Conservation (phyloP, 2,329 filamentous ascomycete species). For the Verticillium klebahnii region DNA sequence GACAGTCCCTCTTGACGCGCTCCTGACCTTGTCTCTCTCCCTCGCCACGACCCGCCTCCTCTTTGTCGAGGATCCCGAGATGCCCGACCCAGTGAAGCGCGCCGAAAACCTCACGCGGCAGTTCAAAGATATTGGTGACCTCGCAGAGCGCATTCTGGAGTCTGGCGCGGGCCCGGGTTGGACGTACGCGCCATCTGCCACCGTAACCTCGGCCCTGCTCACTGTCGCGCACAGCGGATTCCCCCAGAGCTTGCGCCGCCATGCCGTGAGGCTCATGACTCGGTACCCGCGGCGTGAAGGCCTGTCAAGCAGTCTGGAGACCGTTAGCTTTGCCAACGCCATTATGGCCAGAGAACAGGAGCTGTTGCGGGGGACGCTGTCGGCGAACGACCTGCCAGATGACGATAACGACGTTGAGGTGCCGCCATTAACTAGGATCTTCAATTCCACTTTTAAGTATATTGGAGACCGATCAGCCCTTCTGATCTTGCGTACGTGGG, state of each 20-base stretch:
- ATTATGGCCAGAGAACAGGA: background rate
- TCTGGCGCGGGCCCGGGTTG: background rate
- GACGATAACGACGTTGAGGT: background rate
- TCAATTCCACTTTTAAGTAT: background rate
- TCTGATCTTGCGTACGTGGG: background rate
- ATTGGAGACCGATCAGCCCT: background rate
- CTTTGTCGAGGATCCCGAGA: background rate
- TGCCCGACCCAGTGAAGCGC: background rate
- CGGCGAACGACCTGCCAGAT: too few species aligned
- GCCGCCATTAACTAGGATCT: background rate
- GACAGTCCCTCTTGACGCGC: background rate
- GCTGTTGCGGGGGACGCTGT: background rate
- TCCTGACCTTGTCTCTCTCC: background rate
- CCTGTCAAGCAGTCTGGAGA: background rate
- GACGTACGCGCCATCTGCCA: background rate
- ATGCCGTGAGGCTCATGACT: conserved; percentile 6
- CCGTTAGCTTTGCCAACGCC: background rate
- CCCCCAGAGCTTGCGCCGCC: conserved; percentile 3
- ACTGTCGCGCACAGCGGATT: conserved; percentile 6
- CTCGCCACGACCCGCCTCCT: background rate
- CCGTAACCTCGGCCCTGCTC: conserved; percentile 2
- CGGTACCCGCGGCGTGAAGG: conserved; percentile 4
- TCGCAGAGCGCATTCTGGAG: conserved; percentile 3
- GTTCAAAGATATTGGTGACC: background rate
- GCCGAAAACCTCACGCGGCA: background rate